phyloP scores from a whole-genome alignment of 345 rosid genomes.

The Toxicodendron radicans region DNA sequence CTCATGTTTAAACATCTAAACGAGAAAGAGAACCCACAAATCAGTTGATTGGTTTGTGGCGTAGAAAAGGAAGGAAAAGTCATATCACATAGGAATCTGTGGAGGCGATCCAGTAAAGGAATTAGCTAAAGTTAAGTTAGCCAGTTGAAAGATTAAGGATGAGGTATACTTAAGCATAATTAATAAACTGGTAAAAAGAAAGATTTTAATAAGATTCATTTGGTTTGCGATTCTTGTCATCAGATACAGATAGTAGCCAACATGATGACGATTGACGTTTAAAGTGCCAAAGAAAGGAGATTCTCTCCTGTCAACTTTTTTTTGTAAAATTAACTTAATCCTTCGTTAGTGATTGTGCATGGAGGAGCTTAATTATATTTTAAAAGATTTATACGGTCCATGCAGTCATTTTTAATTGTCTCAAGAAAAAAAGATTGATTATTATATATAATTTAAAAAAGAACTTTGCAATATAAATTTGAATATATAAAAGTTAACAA shows the following conservation, averaged over 20 bases:
- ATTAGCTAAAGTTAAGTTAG: not conserved
- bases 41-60: not conserved
- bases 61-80: not conserved
- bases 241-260: not conserved
- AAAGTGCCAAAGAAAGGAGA: slow-evolving; percentile 8
- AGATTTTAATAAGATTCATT: slow-evolving; percentile 13
- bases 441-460: slow-evolving; percentile 5
- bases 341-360: slow-evolving; percentile 2
- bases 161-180: not conserved
- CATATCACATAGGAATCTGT: no score
- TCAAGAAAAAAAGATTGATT: not conserved
- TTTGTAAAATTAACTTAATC: not conserved
- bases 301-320: slow-evolving; percentile 3
- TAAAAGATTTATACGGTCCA: not conserved
- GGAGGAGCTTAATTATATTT: not conserved
- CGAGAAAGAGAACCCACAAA: not conserved
- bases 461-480: not conserved
- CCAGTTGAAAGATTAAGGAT: not conserved
- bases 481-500: not conserved
- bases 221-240: slow-evolving; percentile 11
- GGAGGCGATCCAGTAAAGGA: not conserved
- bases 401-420: not conserved
- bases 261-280: slow-evolving; percentile 7
- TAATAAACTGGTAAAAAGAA: not conserved
- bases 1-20: not conserved